Percentiles rank a stretch among this genome's conserved stretches.
These are phyloP conservation scores for Flaveria brownii DNA, from an alignment of 129 eudicot species.

Conservation along the genomic window DNA sequence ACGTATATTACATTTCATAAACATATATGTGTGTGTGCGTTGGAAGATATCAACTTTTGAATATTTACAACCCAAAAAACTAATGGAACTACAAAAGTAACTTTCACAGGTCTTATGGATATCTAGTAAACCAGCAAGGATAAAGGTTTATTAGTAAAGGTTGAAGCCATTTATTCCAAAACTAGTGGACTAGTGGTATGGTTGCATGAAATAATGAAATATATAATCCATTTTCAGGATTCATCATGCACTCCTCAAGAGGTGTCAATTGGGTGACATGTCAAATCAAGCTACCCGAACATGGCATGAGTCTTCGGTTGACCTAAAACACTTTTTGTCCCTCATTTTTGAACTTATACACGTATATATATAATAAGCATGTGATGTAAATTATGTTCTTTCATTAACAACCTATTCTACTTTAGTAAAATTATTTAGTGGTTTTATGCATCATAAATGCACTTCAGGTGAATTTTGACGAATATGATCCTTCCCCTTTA, in stretches of 20 bases:
- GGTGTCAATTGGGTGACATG: not conserved
- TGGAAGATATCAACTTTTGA: not conserved
- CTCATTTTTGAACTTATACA: not conserved
- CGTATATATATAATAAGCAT: not conserved
- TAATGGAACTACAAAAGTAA: not conserved
- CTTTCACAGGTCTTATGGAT: not conserved
- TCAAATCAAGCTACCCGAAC: not conserved
- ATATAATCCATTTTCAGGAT: not conserved
- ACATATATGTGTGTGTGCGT: not conserved
- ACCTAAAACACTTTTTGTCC: not conserved
- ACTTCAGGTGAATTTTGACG: not conserved
- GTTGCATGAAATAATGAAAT: not conserved
- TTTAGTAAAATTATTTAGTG: not conserved
- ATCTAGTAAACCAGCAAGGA: not conserved
- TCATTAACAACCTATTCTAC: not conserved
- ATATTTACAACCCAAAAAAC: not conserved
- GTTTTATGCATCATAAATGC: not conserved
- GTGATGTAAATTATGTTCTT: not conserved
- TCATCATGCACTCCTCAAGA: not conserved
- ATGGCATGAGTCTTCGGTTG: not conserved
- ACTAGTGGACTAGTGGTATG: not conserved
- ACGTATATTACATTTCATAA: not conserved
- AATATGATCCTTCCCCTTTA: too few species aligned
- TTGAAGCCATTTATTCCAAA: slow-evolving; percentile 1
- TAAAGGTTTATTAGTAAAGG: not conserved